These are phyloP conservation scores for Buddleja alternifolia DNA, from an alignment of 257 asterid genomes.

Conservation along the genomic window DNA sequence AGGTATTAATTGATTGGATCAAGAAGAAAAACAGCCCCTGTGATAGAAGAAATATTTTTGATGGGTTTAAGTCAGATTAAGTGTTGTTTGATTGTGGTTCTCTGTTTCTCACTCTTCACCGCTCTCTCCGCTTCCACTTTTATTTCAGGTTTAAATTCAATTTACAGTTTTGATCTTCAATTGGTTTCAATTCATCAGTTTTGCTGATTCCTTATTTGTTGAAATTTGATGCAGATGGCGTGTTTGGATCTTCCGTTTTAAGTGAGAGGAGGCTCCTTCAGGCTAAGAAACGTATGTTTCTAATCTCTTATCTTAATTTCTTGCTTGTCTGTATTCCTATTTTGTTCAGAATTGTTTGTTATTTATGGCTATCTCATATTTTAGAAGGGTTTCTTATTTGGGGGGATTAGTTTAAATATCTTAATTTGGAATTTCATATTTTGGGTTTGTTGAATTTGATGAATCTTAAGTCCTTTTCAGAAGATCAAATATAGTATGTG, in stretches of 20 bases:
- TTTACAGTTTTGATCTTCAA: neutral
- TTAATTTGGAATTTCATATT: neutral
- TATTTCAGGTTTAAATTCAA: slow-evolving; percentile 52
- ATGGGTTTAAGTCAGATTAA: slow-evolving; percentile 40
- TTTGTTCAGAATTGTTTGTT: neutral
- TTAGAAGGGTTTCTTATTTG: slow-evolving; percentile 9
- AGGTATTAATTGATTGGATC: slow-evolving; percentile 20
- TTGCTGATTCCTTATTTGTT: slow-evolving; percentile 10
- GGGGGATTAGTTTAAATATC: neutral
- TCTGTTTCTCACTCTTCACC: slow-evolving; percentile 42
- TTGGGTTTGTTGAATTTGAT: slow-evolving; percentile 12
- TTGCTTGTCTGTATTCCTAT: neutral
- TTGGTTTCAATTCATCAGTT: slow-evolving; percentile 1
- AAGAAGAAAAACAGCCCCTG: neutral
- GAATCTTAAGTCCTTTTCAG: neutral
- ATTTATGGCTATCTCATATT: neutral
- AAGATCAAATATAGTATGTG: neutral
- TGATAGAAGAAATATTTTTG: neutral
- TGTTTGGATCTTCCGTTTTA: slow-evolving; percentile 49
- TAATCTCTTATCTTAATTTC: slow-evolving; percentile 9
- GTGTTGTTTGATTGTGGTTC: slow-evolving; percentile 34
- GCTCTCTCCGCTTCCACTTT: slow-evolving; percentile 49
- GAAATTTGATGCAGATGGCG: slow-evolving; percentile 47
- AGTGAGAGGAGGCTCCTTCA: slow-evolving; percentile 75
- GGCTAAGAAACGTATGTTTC: slow-evolving; percentile 59